phyloP scores from a whole-genome alignment of 176 grass and related monocot species.

The Triticum timopheevii region DNA sequence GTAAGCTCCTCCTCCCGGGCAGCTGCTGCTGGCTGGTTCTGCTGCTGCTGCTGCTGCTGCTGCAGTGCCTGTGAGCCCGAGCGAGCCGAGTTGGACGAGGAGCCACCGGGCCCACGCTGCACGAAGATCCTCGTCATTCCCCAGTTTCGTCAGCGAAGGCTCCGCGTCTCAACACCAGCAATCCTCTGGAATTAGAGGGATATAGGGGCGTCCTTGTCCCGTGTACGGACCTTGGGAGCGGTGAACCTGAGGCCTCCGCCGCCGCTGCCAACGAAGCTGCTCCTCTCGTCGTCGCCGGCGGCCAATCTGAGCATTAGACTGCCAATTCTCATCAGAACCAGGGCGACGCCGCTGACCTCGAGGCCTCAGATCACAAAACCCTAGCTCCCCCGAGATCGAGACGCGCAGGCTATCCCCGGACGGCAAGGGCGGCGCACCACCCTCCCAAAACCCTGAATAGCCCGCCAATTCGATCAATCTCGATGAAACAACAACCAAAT shows the following conservation, averaged over 20 bases:
- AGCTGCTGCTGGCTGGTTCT: conserved; percentile 35
- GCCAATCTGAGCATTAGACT: conserved; percentile 74
- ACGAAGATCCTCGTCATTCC: conserved; percentile 98
- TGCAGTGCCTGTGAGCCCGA: conserved; percentile 42
- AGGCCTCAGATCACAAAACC: conserved; percentile 39
- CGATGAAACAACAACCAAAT: conserved; percentile 1
- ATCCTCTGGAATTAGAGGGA: conserved; percentile 30
- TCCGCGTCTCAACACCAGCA: conserved; percentile 36
- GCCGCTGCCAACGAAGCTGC: conserved; percentile 52
- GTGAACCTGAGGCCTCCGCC: conserved; percentile 49
- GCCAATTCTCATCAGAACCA: conserved; percentile 86
- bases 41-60: conserved; percentile 31
- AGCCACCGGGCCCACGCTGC: conserved; percentile 69
- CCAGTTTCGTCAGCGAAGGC: conserved; percentile 22
- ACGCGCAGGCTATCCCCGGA: conserved; percentile 11
- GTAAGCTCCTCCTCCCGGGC: conserved; percentile 47
- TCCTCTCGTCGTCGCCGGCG: conserved; percentile 55
- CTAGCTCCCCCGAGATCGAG: conserved; percentile 30
- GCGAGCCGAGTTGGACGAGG: conserved; percentile 74
- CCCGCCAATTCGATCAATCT: conserved; percentile 16
- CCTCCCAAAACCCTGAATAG: conserved; percentile 15
- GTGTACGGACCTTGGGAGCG: conserved; percentile 70
- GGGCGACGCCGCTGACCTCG: conserved; percentile 23
- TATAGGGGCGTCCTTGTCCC: conserved; percentile 49
- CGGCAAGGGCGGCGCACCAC: conserved; percentile 13